Base-by-base conservation (phyloP, 139 green algal genomes). In the Spirogloea muscicola region DNA sequence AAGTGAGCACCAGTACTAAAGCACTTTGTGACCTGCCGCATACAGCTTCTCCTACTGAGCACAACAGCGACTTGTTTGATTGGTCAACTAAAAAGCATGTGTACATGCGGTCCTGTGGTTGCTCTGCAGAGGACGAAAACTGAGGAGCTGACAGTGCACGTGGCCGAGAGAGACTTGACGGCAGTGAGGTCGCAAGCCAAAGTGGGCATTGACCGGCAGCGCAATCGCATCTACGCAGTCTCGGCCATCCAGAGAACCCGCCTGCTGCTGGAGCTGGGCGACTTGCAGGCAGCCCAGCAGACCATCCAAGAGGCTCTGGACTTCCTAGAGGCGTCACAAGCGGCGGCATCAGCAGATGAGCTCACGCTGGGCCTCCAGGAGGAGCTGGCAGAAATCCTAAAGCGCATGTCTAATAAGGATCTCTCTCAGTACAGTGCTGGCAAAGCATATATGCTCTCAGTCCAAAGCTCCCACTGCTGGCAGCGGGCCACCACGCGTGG, bases 351-450 rank as follows among this genome's bases (percentile, higher is more conserved):
- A 7, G 59, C 33, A 5, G 59, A 68, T 36, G 59, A 34, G 9
- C 59, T 68, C 27, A 6, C 59, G 59, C 10, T 41, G 33, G n/a
- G n/a, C 2, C 49, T 74, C 16, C 31, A 43, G 2, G 65, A 27
- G 25, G 65, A 74, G 44, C 27, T 74, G 3, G 6, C 16, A 29
- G 65, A 74, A 9, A 74, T 74, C 1, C 43, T 66, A 46, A 46
- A 25, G 27, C 13, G 65, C 16, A 64, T 74, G 42, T 39, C 40
- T 34, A 74, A 74, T 46, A 39, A 67, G n/a, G 16, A 65, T 37
- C 38, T 71, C 38, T 27, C 52, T 10, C 66, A 74, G 43, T 33
- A 74, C 27, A 29, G 52, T n/a, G 65, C 65, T 33, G 65, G 65
- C 5, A 25, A 33, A n/a, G 65, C 65, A 7, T 74, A 65, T 13